Evolutionary conservation across 2,329 filamentous ascomycete species (phyloP).

Genomic region (Fusarium papillatum): DNA sequence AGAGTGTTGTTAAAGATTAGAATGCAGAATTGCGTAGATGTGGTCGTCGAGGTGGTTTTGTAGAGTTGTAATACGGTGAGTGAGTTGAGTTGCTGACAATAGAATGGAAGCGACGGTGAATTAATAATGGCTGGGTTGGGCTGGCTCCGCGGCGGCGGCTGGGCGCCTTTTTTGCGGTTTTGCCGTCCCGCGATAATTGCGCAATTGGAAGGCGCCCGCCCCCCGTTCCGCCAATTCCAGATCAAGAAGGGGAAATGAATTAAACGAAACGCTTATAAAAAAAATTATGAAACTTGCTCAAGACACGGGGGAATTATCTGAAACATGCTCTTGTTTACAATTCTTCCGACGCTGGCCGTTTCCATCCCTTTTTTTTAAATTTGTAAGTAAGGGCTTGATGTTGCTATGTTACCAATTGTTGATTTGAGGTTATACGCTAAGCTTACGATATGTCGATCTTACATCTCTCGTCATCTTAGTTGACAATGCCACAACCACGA

Average conservation of each 20-base stretch:
- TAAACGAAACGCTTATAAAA: neutral
- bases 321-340: conserved; percentile 19
- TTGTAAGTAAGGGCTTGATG: neutral
- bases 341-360: conserved; percentile 6
- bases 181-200: conserved; percentile 40
- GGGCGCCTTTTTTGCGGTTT: conserved; percentile 7
- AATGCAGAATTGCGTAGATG: neutral
- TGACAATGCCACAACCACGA: conserved; percentile 1
- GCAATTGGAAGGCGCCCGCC: conserved; percentile 34
- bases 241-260: conserved; percentile 2
- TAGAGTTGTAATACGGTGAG: neutral
- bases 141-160: neutral
- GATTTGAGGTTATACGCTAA: neutral
- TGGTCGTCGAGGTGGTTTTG: neutral
- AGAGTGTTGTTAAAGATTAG: conserved; percentile 7
- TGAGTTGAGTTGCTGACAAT: conserved; percentile 26
- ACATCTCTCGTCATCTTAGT: conserved; percentile 23
- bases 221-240: conserved; percentile 16
- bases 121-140: conserved; percentile 42
- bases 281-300: conserved; percentile 43
- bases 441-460: neutral
- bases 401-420: neutral
- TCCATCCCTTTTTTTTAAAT: neutral
- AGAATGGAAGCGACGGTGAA: conserved; percentile 21
- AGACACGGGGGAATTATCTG: conserved; percentile 38